Evolutionary conservation across 441 rosid genomes (phyloP).

Genomic region (Gossypium gossypioides): DNA sequence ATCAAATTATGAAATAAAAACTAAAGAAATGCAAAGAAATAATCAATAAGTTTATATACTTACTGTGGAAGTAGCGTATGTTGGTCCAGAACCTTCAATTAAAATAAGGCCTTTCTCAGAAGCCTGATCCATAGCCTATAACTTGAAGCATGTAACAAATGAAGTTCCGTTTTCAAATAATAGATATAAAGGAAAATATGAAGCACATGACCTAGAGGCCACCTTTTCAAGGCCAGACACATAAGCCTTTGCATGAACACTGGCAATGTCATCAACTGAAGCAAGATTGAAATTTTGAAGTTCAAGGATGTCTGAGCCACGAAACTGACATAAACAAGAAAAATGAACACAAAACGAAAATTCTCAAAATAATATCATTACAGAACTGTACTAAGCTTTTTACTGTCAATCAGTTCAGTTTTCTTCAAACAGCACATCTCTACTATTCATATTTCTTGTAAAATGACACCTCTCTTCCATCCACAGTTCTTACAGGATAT

Average conservation of each 20-base stretch:
- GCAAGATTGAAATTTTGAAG: constrained; percentile 65
- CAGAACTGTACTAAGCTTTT: neutral
- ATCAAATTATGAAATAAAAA: neutral
- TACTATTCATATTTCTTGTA: neutral
- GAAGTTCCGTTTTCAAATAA: neutral
- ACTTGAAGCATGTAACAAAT: constrained; percentile 1
- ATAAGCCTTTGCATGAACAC: constrained; percentile 72
- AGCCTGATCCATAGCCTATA: constrained; percentile 77
- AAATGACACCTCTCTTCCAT: neutral
- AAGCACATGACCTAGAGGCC: constrained; percentile 7
- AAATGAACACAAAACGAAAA: neutral
- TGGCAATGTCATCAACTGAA: constrained; percentile 62
- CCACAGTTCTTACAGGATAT: neutral
- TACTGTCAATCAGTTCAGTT: neutral
- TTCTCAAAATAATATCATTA: neutral
- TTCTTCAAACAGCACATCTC: neutral
- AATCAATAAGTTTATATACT: constrained; percentile 16
- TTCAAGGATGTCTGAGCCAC: constrained; percentile 59
- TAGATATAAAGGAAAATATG: neutral
- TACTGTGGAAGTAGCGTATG: constrained; percentile 83
- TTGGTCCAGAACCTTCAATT: constrained; percentile 85
- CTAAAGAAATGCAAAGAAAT: neutral
- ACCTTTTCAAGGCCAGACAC: constrained; percentile 90
- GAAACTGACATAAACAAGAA: constrained; percentile 42
- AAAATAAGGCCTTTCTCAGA: constrained; percentile 55